These are phyloP conservation scores for Chloranthus sessilifolius DNA, from an alignment of 164 flowering plant species.

Conservation along the genomic window DNA sequence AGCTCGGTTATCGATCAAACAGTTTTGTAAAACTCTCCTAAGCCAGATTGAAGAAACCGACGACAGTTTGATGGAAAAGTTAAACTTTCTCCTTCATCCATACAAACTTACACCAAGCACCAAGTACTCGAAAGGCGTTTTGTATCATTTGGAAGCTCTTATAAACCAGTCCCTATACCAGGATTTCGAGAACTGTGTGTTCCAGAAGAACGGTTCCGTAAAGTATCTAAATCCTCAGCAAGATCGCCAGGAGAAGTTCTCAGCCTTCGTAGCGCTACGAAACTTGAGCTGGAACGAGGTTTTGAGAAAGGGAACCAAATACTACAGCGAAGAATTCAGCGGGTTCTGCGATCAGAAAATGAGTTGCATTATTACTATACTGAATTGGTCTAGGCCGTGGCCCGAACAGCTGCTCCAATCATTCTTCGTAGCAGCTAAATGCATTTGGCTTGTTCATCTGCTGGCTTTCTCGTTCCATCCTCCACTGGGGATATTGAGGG, in stretches of 20 bases:
- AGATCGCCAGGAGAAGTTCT: slow-evolving; percentile 61
- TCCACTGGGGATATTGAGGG: slow-evolving; percentile 57
- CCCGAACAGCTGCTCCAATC: slow-evolving; percentile 88
- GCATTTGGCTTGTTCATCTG: slow-evolving; percentile 91
- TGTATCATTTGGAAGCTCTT: slow-evolving; percentile 81
- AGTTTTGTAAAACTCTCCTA: slow-evolving; percentile 66
- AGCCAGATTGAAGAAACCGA: slow-evolving; percentile 63
- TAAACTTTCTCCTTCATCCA: slow-evolving; percentile 68
- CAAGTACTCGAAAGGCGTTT: slow-evolving; percentile 56
- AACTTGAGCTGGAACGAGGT: slow-evolving; percentile 95
- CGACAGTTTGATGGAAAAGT: slow-evolving; percentile 35
- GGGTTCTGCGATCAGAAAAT: slow-evolving; percentile 90
- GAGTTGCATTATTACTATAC: slow-evolving; percentile 59
- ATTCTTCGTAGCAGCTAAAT: slow-evolving; percentile 83
- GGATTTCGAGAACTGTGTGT: slow-evolving; percentile 79
- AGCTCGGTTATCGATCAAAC: slow-evolving; percentile 76
- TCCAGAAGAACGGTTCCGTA: slow-evolving; percentile 71
- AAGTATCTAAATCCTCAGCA: slow-evolving; percentile 63
- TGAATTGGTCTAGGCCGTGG: slow-evolving; percentile 88
- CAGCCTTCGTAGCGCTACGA: slow-evolving; percentile 61
- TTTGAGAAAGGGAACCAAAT: slow-evolving; percentile 79
- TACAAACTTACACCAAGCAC: slow-evolving; percentile 52
- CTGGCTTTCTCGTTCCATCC: slow-evolving; percentile 87
- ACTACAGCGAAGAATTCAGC: slow-evolving; percentile 92
- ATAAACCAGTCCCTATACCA: slow-evolving; percentile 76